phyloP scores from a whole-genome alignment of 352 stramenopile species.

The Thraustotheca clavata region DNA sequence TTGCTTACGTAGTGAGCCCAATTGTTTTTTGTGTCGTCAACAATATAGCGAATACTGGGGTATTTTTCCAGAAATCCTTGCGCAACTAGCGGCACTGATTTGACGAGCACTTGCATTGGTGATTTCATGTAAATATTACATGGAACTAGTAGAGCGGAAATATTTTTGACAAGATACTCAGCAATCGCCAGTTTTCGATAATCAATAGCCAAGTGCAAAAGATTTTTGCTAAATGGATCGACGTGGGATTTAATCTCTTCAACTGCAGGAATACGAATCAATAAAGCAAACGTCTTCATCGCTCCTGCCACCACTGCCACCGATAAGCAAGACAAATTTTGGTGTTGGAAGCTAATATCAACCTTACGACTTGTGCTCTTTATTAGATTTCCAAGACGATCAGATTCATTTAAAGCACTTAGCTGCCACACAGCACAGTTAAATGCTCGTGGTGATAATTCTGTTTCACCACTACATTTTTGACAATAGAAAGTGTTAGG shows the following conservation, averaged over 20 bases:
- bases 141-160: neutral
- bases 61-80: neutral
- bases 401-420: neutral
- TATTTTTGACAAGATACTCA: neutral
- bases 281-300: neutral
- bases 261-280: neutral
- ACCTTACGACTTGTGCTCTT: neutral
- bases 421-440: neutral
- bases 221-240: neutral
- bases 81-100: neutral
- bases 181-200: neutral
- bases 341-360: neutral
- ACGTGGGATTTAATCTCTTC: neutral
- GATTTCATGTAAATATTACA: neutral
- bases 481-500: neutral
- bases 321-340: neutral
- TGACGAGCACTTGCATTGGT: neutral
- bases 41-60: neutral
- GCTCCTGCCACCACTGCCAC: neutral
- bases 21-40: neutral
- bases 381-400: neutral
- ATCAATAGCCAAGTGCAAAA: neutral
- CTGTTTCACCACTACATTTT: neutral
- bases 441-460: neutral
- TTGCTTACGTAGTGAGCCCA: neutral